Conservation (phyloP, 179 eudicot species). For the Corrigiola litoralis region DNA sequence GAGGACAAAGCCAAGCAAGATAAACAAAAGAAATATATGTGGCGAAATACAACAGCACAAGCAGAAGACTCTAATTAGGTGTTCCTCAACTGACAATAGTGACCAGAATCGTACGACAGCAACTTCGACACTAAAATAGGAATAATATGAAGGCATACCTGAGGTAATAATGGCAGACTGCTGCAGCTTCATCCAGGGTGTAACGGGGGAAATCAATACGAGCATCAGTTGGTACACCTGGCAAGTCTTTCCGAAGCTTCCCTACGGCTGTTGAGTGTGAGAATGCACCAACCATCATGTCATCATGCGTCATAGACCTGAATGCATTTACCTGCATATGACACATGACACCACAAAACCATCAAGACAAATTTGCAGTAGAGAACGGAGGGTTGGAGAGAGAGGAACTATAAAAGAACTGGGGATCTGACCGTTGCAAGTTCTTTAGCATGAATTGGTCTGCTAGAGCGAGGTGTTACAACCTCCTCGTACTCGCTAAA, state of each 20-base stretch:
- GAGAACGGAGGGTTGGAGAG: background rate
- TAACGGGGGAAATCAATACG: constrained; percentile 65
- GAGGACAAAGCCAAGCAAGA: too few relatives aligned
- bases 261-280: constrained; percentile 97
- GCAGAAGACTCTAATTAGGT: too few relatives aligned
- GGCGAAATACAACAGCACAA: too few relatives aligned
- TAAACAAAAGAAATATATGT: too few relatives aligned
- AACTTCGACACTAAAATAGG: background rate
- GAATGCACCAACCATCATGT: constrained; percentile 98
- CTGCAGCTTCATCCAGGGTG: constrained; percentile 77
- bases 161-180: constrained; percentile 77
- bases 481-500: constrained; percentile 73
- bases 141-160: constrained; percentile 43
- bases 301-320: constrained; percentile 79
- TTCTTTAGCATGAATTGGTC: constrained; percentile 78
- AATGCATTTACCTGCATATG: constrained; percentile 74
- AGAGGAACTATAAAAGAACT: background rate
- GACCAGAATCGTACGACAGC: too few relatives aligned
- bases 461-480: constrained; percentile 69
- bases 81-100: too few relatives aligned
- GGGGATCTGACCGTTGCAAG: constrained; percentile 54
- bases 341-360: background rate
- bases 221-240: constrained; percentile 76
- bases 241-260: constrained; percentile 74
- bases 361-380: background rate